Conservation (phyloP, 352 stramenopile genomes). For the Phytophthora lateralis region DNA sequence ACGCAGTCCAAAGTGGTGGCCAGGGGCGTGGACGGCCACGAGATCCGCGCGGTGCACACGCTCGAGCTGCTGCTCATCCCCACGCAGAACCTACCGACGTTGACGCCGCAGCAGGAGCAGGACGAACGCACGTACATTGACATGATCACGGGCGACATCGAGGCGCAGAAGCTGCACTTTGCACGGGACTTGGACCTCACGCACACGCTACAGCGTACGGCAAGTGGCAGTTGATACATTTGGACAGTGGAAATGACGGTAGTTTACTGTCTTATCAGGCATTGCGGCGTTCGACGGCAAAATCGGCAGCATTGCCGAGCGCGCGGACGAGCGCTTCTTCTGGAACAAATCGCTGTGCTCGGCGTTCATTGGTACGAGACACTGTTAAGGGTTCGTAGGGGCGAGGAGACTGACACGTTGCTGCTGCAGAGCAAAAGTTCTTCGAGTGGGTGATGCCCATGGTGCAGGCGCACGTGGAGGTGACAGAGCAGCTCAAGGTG, state of each 20-base stretch:
- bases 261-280: slow-evolving; percentile 32
- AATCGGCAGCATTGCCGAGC: slow-evolving; percentile 58
- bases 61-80: slow-evolving; percentile 74
- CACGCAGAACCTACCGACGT: slow-evolving; percentile 56
- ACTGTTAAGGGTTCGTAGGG: not conserved
- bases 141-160: slow-evolving; percentile 66
- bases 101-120: slow-evolving; percentile 57
- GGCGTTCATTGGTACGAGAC: slow-evolving; percentile 53
- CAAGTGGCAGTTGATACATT: slow-evolving; percentile 6
- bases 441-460: slow-evolving; percentile 84
- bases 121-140: slow-evolving; percentile 65
- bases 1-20: slow-evolving; percentile 69
- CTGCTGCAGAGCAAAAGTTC: slow-evolving; percentile 66
- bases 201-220: slow-evolving; percentile 76
- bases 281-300: slow-evolving; percentile 60
- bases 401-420: slow-evolving; percentile 2
- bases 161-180: slow-evolving; percentile 75
- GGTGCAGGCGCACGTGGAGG: slow-evolving; percentile 69
- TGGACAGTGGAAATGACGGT: not conserved
- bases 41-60: slow-evolving; percentile 62
- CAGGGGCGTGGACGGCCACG: slow-evolving; percentile 50
- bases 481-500: slow-evolving; percentile 52
- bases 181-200: slow-evolving; percentile 79
- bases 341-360: slow-evolving; percentile 90
- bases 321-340: slow-evolving; percentile 92